Evolutionary conservation across 208 protist species (phyloP), one percentile per base, ranked within the genome.

Genomic region (Trypanosomatidae sp.): DNA sequence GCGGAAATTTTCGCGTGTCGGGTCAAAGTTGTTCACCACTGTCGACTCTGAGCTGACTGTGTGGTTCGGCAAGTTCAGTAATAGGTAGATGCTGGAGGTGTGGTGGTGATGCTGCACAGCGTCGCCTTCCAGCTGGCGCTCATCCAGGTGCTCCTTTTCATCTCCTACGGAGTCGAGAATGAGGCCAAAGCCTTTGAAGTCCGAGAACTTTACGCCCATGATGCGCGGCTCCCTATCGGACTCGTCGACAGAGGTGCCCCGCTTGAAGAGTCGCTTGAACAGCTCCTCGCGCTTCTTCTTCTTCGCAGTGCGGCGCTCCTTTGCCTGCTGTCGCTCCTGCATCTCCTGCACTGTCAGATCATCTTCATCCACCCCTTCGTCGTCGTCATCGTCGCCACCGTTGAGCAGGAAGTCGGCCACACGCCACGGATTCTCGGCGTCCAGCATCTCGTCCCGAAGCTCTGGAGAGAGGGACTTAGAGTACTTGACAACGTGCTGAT

Each of bases 401-500:
- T 87, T 82, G 10, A 95, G 79, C 52, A 96, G 62, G 33, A 88
- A 77, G 75, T 91, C 91, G 30, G 89, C 88, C 0, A 87, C 72
- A 3, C 80, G 80, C 76, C 85, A 90, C n/a, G 90, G 88, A 50
- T 89, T 83, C 17, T 86, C 76, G 39, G 46, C 73, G 50, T 91
- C 82, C n/a, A 77, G 52, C 8, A 92, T 75, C 44, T 88, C 82
- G 39, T 84, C 76, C 7, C 77, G 76, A 33, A 86, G 53, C 75
- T 91, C 81, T 1, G 78, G 74, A 39, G 85, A 80, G 30, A 91
- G 73, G 5, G 85, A 78, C 69, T 92, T 91, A 59, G 80, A 89
- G 80, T 94, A 91, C 76, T 94, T 94, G 58, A 87, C 80, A 12
- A 91, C 85, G 73, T 94, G 90, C 59, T 94, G 90, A 59, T 94